Percentiles rank a stretch among this genome's conserved stretches.
Conservation (phyloP, 2,329 filamentous ascomycete species). For the Gnomoniopsis smithogilvyi region DNA sequence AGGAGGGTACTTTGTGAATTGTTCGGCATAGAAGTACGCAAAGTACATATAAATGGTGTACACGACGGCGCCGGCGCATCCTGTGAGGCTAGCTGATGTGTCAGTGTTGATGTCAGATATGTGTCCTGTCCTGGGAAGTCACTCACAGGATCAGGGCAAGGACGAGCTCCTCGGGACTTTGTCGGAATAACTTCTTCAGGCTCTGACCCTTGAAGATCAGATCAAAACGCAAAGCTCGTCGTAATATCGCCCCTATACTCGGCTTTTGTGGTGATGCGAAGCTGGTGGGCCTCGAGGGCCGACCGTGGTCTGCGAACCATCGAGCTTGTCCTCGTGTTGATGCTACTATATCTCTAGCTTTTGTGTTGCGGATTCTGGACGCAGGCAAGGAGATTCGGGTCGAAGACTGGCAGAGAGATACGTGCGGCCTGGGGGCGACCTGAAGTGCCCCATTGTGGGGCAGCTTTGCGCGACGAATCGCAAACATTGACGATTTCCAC, state of each 20-base stretch:
- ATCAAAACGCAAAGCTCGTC: slow-evolving; percentile 23
- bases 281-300: slow-evolving; percentile 1
- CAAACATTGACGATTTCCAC: slow-evolving; percentile 2
- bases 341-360: no score
- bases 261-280: background rate
- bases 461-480: slow-evolving; percentile 9
- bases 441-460: slow-evolving; percentile 12
- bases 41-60: slow-evolving; percentile 47
- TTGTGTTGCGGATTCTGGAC: background rate
- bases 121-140: slow-evolving; percentile 2
- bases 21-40: slow-evolving; percentile 51
- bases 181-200: slow-evolving; percentile 34
- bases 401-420: background rate
- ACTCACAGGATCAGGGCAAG: slow-evolving; percentile 40
- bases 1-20: slow-evolving; percentile 61
- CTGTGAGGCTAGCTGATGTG: slow-evolving; percentile 31
- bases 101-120: slow-evolving; percentile 29
- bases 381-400: background rate
- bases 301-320: background rate
- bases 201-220: slow-evolving; percentile 36
- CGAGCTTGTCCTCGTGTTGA: background rate
- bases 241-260: slow-evolving; percentile 5
- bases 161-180: slow-evolving; percentile 42
- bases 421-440: slow-evolving; percentile 1
- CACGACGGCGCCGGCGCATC: slow-evolving; percentile 28